phyloP scores from a whole-genome alignment of 176 grass and related monocot genomes.

The Hsuehochloa calcarea region DNA sequence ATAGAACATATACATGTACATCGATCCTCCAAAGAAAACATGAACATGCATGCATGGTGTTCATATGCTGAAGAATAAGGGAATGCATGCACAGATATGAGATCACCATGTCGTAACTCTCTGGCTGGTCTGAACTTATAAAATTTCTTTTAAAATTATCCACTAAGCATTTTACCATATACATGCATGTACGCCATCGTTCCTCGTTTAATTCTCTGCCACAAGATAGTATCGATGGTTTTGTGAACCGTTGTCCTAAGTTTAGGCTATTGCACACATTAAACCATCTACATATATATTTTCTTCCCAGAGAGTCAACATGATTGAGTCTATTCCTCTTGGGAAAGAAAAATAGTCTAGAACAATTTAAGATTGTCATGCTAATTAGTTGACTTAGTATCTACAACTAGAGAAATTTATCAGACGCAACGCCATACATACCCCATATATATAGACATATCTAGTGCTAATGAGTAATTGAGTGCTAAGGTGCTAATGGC shows the following conservation, averaged over 20 bases:
- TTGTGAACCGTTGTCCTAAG: too few relatives aligned
- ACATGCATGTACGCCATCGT: too few relatives aligned
- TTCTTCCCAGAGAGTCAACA: too few relatives aligned
- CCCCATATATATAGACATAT: too few relatives aligned
- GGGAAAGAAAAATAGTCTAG: too few relatives aligned
- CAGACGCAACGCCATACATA: not conserved
- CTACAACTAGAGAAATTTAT: not conserved
- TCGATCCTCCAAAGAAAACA: not conserved
- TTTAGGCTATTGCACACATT: too few relatives aligned
- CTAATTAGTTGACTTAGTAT: not conserved
- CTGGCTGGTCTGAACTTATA: not conserved
- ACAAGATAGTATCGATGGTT: too few relatives aligned
- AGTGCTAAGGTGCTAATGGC: too few relatives aligned
- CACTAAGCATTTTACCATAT: not conserved
- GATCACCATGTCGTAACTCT: not conserved
- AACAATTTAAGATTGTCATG: not conserved
- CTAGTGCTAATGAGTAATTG: too few relatives aligned
- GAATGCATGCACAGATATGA: not conserved
- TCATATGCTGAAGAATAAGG: not conserved
- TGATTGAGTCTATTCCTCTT: too few relatives aligned
- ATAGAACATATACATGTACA: not conserved
- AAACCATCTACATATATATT: too few relatives aligned
- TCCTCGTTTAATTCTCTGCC: not conserved
- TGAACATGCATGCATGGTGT: not conserved
- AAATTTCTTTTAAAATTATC: not conserved